These are phyloP conservation scores for Diaporthe australafricana DNA, from an alignment of 2,329 filamentous ascomycete genomes.

Conservation along the genomic window DNA sequence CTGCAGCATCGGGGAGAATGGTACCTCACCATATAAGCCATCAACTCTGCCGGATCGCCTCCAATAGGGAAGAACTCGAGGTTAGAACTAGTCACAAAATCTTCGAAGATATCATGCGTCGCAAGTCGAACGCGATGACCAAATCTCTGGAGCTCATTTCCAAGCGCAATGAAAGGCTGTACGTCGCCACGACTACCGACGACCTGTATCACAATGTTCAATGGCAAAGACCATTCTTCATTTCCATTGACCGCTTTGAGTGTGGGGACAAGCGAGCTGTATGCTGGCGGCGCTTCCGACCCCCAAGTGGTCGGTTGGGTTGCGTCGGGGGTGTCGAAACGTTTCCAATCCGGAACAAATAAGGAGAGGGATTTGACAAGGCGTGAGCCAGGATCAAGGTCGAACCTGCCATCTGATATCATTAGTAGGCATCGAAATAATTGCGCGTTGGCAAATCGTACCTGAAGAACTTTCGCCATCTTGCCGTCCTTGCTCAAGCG, in stretches of 20 bases:
- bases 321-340: not conserved
- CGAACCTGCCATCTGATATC: not conserved
- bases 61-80: constrained; percentile 3
- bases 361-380: constrained; percentile 8
- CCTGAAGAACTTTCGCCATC: not conserved
- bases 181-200: constrained; percentile 4
- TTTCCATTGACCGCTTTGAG: not conserved
- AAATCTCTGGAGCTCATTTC: constrained; percentile 1
- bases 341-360: constrained; percentile 9
- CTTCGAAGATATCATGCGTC: not conserved
- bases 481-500: not conserved
- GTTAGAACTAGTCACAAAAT: not conserved
- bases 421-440: not conserved
- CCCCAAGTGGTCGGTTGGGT: not conserved
- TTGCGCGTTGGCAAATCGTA: not conserved
- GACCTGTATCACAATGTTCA: constrained; percentile 1
- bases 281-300: not conserved
- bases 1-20: not conserved
- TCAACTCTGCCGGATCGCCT: not conserved
- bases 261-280: not conserved
- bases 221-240: not conserved
- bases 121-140: not conserved
- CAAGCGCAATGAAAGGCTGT: constrained; percentile 1
- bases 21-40: constrained; percentile 13
- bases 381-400: not conserved